Evolutionary conservation across 306 rosid genomes (phyloP), one percentile per base, ranked within the genome.

Genomic region (Astragalus membranaceus): DNA sequence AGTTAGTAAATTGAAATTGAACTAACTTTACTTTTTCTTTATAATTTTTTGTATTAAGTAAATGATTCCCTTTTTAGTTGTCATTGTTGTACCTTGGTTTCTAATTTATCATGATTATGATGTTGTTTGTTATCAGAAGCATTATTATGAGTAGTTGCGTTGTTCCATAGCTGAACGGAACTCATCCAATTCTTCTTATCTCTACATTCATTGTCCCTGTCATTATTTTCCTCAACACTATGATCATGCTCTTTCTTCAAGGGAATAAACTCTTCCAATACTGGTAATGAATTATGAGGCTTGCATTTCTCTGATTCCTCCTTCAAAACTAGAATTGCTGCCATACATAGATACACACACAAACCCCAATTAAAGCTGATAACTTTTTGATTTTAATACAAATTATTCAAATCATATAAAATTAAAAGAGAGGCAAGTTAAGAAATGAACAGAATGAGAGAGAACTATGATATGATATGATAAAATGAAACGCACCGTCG

Each of bases 131-230:
- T 67, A 66, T 84, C 85, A 39, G 14, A 67, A 36, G 78, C 66
- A 69, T 44, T 32, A 67, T 68, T 77, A 30, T 42, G 35, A 52
- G 60, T 73, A 10, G 57, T 58, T 8, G 66, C 72, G 29, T 44
- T 74, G 69, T 83, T 88, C 97, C 98, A 94, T 0, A 94, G 89
- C 92, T 90, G 97, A 69, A 94, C 96, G 15, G 98, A 90, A 73
- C 97, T 94, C 98, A 94, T 85, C 98, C 98, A 94, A 57, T 80
- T 86, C 89, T 82, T 90, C 89, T 94, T 94, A 72, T 94, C 98
- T 65, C 73, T 80, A 77, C 72, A 82, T 76, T 90, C 96, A 16
- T 78, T 85, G 12, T 89, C 84, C 33, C 49, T 41, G 12, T 16
- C 7, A 65, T 16, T 3, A 63, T 74, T 10, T 10, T 57, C 46